Evolutionary conservation across 2,329 filamentous ascomycete species (phyloP).

Genomic region (Ophiognomonia clavigignenti-juglandacearum): DNA sequence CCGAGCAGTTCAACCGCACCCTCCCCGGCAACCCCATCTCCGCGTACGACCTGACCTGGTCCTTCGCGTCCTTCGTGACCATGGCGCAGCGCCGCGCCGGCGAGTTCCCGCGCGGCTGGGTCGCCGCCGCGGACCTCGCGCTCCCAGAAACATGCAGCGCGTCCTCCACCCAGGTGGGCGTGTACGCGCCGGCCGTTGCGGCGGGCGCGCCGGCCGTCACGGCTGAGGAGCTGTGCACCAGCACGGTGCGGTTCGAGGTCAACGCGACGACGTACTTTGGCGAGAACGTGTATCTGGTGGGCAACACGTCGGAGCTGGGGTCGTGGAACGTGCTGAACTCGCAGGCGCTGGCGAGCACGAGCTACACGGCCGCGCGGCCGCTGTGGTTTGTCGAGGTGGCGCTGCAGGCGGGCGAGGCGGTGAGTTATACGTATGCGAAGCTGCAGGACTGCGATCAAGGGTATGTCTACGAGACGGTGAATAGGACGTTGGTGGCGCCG

Average conservation of each 20-base stretch:
- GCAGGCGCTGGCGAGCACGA: slow-evolving; percentile 32
- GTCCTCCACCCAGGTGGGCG: slow-evolving; percentile 22
- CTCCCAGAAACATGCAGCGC: slow-evolving; percentile 24
- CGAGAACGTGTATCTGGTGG: slow-evolving; percentile 41
- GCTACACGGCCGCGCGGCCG: slow-evolving; percentile 37
- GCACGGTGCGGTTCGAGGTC: slow-evolving; percentile 38
- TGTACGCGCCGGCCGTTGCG: slow-evolving; percentile 29
- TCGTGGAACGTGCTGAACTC: slow-evolving; percentile 35
- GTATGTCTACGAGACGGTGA: slow-evolving; percentile 39
- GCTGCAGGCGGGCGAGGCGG: slow-evolving; percentile 33
- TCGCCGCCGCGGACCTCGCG: slow-evolving; percentile 18
- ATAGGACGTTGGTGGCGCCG: slow-evolving; percentile 36
- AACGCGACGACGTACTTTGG: slow-evolving; percentile 42
- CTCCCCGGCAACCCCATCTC: slow-evolving; percentile 33
- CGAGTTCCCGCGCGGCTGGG: slow-evolving; percentile 27
- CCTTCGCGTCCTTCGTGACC: slow-evolving; percentile 45
- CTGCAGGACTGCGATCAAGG: slow-evolving; percentile 37
- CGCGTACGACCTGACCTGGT: slow-evolving; percentile 47
- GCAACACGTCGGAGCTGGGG: slow-evolving; percentile 37
- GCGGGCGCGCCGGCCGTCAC: slow-evolving; percentile 31
- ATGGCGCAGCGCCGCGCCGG: slow-evolving; percentile 34
- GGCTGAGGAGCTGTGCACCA: slow-evolving; percentile 21
- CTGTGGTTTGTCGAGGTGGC: slow-evolving; percentile 38
- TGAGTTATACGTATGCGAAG: slow-evolving; percentile 42
- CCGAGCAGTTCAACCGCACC: slow-evolving; percentile 44